A percentile compares a stretch with the other conserved stretches of the same genome.
phyloP scores from a whole-genome alignment of 176 grass and related monocot species.

The Musa itinerans region DNA sequence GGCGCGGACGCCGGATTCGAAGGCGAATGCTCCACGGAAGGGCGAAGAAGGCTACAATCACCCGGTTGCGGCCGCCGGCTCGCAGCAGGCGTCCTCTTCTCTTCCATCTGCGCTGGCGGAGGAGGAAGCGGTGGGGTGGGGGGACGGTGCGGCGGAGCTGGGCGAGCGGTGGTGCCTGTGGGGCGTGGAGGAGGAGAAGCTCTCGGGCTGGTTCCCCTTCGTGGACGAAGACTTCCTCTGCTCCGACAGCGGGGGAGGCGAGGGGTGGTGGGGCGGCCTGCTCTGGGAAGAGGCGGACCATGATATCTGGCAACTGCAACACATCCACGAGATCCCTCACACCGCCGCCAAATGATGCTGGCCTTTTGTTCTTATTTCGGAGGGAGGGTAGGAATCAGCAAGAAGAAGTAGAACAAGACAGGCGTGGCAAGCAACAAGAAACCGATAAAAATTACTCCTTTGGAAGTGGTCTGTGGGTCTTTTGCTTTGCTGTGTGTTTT shows the following conservation, averaged over 20 bases:
- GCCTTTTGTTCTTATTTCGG: no score
- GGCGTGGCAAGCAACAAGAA: no score
- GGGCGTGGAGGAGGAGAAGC: constrained; percentile 66
- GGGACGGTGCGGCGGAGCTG: constrained; percentile 19
- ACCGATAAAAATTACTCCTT: no score
- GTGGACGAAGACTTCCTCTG: constrained; percentile 58
- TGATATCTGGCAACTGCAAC: constrained; percentile 26
- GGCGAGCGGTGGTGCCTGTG: constrained; percentile 35
- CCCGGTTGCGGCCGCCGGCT: no score
- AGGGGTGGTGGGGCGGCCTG: neutral
- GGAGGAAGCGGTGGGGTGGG: neutral
- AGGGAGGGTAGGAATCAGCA: no score
- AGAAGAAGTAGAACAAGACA: no score
- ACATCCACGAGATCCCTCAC: constrained; percentile 36
- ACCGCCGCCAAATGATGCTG: neutral
- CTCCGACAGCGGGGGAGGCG: neutral
- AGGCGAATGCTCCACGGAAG: neutral
- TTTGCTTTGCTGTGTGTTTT: no score
- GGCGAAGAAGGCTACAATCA: neutral
- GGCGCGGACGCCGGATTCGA: no score
- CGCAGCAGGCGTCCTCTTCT: neutral
- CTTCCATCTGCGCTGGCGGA: neutral
- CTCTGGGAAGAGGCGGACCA: constrained; percentile 7
- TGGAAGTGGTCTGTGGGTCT: no score
- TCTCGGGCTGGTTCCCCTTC: constrained; percentile 71